Evolutionary conservation across 176 grass and related monocot species (phyloP), one percentile per base, ranked within the genome.

Genomic region (Bromus sterilis): DNA sequence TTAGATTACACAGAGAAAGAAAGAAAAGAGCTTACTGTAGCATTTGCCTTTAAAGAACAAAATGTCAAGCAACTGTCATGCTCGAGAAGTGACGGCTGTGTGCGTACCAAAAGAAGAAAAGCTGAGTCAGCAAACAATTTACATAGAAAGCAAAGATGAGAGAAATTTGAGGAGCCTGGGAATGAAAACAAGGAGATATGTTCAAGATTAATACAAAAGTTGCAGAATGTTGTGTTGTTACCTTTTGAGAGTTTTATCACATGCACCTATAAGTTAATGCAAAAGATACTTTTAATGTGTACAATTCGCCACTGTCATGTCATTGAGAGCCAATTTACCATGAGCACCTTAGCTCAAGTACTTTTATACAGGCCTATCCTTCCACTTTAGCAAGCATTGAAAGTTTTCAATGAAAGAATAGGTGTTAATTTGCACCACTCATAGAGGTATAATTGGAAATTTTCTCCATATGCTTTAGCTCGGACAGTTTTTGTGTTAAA

Each of bases 1-100:
- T 49, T 51, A 55, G 26, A 86, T 85, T 61, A 66, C 71, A 72
- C 18, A 80, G 77, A 76, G 39, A 65, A 66, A 78, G 55, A n/a
- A n/a, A 66, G 23, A 41, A 30, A 39, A 21, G 23, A 79, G 67
- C 67, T 92, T 82, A 98, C 92, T 61, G 40, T 71, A 71, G 81
- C 56, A 94, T 87, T 89, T 66, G 80, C 59, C 82, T 89, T 89
- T n/a, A 46, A 83, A 79, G 90, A 79, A 85, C 85, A 89, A 90
- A 98, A 92, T 76, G 86, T 53, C 49, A 98, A 80, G 75, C 48
- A 82, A 79, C 76, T 74, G 70, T 85, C 78, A 79, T 87, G 75
- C 81, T 94, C 84, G 69, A 91, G 37, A 83, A 83, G 75, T 64
- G 80, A 85, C 15, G 86, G 75, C 95, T 98, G 86, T 59, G 83